Conservation (phyloP, 345 rosid species). For the Ricinus communis region DNA sequence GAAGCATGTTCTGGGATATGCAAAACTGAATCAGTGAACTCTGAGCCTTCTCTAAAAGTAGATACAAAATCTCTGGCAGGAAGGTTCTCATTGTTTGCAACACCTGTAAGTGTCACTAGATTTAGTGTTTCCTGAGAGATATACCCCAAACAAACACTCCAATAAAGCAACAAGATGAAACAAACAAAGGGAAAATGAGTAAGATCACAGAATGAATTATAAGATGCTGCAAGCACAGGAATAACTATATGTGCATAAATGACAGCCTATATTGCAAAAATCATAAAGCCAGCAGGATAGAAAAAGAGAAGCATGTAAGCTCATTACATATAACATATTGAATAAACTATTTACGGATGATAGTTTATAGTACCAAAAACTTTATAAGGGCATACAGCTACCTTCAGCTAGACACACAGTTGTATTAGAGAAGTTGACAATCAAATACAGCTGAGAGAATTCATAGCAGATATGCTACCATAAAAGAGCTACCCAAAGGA, state of each 20-base stretch:
- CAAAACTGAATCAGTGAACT: slow-evolving; percentile 12
- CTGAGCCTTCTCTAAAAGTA: background rate
- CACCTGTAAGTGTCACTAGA: slow-evolving; percentile 6
- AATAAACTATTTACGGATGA: background rate
- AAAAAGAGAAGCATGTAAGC: background rate
- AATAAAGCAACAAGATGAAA: background rate
- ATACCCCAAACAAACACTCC: background rate
- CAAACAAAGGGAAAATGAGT: background rate
- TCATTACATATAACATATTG: background rate
- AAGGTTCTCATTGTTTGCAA: slow-evolving; percentile 3
- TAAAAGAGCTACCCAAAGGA: background rate
- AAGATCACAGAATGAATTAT: background rate
- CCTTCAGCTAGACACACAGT: background rate
- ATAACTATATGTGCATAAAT: background rate
- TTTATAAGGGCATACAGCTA: background rate
- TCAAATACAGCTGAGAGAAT: background rate
- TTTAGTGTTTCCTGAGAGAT: slow-evolving; percentile 4
- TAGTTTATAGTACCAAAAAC: background rate
- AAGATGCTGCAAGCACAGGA: background rate
- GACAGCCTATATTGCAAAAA: background rate
- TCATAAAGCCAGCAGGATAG: background rate
- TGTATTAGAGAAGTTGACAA: background rate
- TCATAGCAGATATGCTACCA: background rate
- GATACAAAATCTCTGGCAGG: background rate
- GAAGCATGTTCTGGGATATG: slow-evolving; percentile 10